Base-by-base conservation (phyloP, 805 yeast species). In the Saccharomycopsis javanensis region DNA sequence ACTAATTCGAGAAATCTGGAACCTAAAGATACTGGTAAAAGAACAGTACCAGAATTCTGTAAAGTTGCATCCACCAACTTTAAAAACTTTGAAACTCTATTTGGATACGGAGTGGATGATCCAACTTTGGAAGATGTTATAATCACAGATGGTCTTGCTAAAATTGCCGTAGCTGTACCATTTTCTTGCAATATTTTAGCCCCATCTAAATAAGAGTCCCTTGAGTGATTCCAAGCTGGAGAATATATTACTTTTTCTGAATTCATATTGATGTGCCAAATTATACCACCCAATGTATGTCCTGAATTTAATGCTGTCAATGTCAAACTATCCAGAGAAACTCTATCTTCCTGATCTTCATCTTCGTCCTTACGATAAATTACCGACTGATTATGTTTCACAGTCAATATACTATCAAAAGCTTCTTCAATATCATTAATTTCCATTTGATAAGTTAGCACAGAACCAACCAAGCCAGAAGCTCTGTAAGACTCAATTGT, bases 191-290 rank as follows among this genome's bases (percentile, higher is more conserved):
- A 66, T 18, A 87, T 69, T 23, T 77, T 76, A 3, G 94, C 86
- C 30, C 90, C 83, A 61, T 85, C 86, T 55, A 94, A 71, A 63
- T 90, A 90, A 0, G 88, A 79, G 66, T 92, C 98, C 62, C 82
- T 83, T 0, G 97, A 84, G 67, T 94, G 98, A 68, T 91, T 92
- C 98, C 98, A 94, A 50, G 86, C 82, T 1, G 94, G 90, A 0
- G 96, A 96, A 68, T 89, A 88, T 2, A 92, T 74, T n/a, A 91
- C 72, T 61, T 85, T 85, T 63, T 92, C 97, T 16, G 83, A 79
- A 60, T 85, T 82, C 57, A 83, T 83, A 50, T 79, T 77, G 10
- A 92, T 68, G 37, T 84, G 73, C 97, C 97, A 91, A 51, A 91
- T 81, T 0, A 96, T 82, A 13, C 99, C 98, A 60, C 99, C 99